phyloP scores from a whole-genome alignment of 179 eudicot genomes.

The Spergularia azorica region DNA sequence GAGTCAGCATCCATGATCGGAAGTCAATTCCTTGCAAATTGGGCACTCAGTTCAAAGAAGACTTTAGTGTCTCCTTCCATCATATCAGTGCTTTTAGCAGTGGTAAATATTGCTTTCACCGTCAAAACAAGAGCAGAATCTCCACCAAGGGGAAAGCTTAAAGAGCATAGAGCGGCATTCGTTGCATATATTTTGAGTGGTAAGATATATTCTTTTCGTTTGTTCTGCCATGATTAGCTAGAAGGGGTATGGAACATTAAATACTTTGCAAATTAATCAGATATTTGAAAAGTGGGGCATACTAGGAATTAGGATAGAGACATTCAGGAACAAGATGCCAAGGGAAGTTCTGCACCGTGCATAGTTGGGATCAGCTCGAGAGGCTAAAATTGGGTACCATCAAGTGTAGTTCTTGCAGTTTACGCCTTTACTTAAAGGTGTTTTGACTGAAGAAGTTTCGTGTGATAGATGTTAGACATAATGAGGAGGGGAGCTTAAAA shows the following conservation, averaged over 20 bases:
- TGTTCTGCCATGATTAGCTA: not conserved
- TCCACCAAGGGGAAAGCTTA: constrained; percentile 38
- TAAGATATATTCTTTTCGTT: constrained; percentile 29
- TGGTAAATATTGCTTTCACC: constrained; percentile 42
- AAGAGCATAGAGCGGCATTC: constrained; percentile 57
- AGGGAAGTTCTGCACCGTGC: not conserved
- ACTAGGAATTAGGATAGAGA: not conserved
- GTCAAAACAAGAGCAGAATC: constrained; percentile 58
- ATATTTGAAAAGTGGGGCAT: not conserved
- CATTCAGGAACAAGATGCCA: not conserved
- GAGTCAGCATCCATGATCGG: constrained; percentile 70
- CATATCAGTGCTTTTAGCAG: constrained; percentile 52
- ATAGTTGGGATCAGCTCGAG: not conserved
- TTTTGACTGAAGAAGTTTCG: not conserved
- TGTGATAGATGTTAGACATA: not conserved
- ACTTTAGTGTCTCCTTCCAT: constrained; percentile 45
- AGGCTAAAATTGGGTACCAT: not conserved
- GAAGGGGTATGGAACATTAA: not conserved
- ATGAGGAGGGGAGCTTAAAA: not conserved
- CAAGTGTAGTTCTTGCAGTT: not conserved
- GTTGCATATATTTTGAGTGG: constrained; percentile 46
- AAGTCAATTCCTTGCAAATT: constrained; percentile 77
- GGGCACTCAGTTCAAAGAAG: constrained; percentile 44
- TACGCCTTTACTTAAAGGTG: not conserved
- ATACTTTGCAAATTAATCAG: not conserved